These are phyloP conservation scores for Candida mesenterica DNA, from an alignment of 1,139 yeast species.

Conservation along the genomic window DNA sequence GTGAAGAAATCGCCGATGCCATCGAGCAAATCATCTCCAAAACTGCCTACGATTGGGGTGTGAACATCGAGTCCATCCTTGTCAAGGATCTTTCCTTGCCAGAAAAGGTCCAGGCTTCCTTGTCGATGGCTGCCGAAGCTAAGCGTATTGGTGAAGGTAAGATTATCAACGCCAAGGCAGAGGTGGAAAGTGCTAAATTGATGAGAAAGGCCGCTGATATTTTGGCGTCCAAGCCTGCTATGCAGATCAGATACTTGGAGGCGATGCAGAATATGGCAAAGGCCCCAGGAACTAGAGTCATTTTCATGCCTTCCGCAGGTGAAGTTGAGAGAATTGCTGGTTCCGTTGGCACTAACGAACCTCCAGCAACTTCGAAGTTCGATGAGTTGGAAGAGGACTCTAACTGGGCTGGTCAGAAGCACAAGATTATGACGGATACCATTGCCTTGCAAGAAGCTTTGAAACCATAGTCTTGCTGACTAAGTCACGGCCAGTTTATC, in stretches of 20 bases:
- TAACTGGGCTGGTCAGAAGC: conserved; percentile 16
- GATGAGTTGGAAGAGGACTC: conserved; percentile 17
- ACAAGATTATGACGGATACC: conserved; percentile 14
- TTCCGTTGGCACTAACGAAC: conserved; percentile 9
- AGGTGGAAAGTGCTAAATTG: conserved; percentile 72
- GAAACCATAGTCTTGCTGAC: too few species aligned
- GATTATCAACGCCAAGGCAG: conserved; percentile 74
- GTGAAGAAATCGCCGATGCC: conserved; percentile 69
- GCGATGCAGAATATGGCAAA: conserved; percentile 79
- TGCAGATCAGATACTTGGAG: conserved; percentile 77
- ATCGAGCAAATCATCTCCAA: conserved; percentile 62
- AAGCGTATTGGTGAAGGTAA: conserved; percentile 76
- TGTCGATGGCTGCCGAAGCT: conserved; percentile 76
- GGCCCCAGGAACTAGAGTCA: conserved; percentile 60
- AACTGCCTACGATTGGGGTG: conserved; percentile 74
- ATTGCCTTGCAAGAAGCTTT: conserved; percentile 21
- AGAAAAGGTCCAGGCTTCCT: conserved; percentile 55
- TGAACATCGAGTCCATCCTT: conserved; percentile 63
- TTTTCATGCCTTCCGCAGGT: conserved; percentile 65
- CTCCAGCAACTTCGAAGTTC: conserved; percentile 7
- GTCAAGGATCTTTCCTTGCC: conserved; percentile 68
- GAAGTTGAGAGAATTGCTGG: conserved; percentile 38
- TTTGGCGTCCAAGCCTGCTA: conserved; percentile 71
- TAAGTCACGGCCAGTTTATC: too few species aligned
- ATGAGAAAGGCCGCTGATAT: conserved; percentile 82